These are phyloP conservation scores for Penicillium ucsense DNA, from an alignment of 495 filamentous ascomycete genomes.

Conservation along the genomic window DNA sequence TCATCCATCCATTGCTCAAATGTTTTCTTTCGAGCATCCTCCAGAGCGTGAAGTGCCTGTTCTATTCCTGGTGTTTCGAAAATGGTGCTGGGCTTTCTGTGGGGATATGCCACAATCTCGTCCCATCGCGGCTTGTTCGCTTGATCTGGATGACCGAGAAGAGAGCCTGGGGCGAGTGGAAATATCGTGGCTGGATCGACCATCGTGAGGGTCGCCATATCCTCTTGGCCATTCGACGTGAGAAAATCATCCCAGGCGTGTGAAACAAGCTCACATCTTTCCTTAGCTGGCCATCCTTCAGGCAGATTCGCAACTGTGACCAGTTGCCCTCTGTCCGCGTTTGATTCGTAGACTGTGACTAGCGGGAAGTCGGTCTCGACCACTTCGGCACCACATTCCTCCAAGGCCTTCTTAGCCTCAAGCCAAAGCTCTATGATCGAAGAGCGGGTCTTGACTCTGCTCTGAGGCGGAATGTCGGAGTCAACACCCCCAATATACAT, in stretches of 20 bases:
- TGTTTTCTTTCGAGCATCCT: constrained; percentile 21
- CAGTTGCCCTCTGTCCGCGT: constrained; percentile 17
- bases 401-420: constrained; percentile 12
- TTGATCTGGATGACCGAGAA: constrained; percentile 21
- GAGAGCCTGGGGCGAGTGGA: constrained; percentile 21
- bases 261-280: constrained; percentile 24
- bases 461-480: constrained; percentile 6
- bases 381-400: constrained; percentile 22
- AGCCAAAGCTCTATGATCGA: constrained; percentile 27
- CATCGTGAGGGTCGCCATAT: constrained; percentile 13
- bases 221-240: constrained; percentile 15
- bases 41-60: constrained; percentile 20
- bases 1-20: constrained; percentile 27
- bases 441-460: constrained; percentile 16
- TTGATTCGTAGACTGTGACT: constrained; percentile 22
- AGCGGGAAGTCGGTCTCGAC: constrained; percentile 26
- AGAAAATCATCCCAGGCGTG: constrained; percentile 30
- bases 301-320: constrained; percentile 24
- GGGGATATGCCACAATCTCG: constrained; percentile 26
- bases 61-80: constrained; percentile 16
- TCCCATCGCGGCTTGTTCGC: constrained; percentile 22
- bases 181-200: constrained; percentile 26
- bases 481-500: constrained; percentile 27
- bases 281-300: constrained; percentile 22
- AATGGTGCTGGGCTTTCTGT: constrained; percentile 14